Percentiles rank a stretch among this genome's conserved stretches.
These are phyloP conservation scores for Ogataea trehalophila DNA, from an alignment of 805 yeast genomes.

Conservation along the genomic window DNA sequence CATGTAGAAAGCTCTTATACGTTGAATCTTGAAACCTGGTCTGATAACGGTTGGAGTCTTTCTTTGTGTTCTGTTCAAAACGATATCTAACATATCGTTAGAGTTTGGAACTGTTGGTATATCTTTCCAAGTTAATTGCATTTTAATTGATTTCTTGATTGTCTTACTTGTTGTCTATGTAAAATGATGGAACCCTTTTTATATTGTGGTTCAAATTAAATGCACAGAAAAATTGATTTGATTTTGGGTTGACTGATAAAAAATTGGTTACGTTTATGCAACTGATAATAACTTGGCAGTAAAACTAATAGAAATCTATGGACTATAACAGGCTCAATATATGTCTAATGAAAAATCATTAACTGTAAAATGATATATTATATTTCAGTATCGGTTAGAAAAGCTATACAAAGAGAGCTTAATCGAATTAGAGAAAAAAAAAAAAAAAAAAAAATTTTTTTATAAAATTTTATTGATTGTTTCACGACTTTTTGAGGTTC, in stretches of 20 bases:
- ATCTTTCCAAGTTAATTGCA: slow-evolving; percentile 99
- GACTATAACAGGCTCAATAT: too few relatives aligned
- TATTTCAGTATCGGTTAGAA: too few relatives aligned
- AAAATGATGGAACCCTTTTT: background rate
- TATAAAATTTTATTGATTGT: background rate
- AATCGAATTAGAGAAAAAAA: background rate
- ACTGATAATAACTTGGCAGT: too few relatives aligned
- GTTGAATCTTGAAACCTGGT: slow-evolving; percentile 91
- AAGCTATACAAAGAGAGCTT: too few relatives aligned
- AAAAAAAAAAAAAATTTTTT: background rate
- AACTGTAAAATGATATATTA: too few relatives aligned
- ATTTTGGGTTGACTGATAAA: too few relatives aligned
- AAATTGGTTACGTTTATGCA: too few relatives aligned
- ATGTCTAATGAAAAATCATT: too few relatives aligned
- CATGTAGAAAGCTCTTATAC: slow-evolving; percentile 97
- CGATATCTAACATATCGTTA: slow-evolving; percentile 92
- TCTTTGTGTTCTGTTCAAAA: slow-evolving; percentile 95
- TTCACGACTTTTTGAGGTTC: background rate
- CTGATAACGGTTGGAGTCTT: slow-evolving; percentile 99
- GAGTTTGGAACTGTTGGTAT: slow-evolving; percentile 92
- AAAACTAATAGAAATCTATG: too few relatives aligned
- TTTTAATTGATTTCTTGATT: slow-evolving; percentile 26
- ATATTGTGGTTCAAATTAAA: background rate
- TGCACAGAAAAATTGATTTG: background rate
- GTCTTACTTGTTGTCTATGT: background rate